Percentiles rank a stretch among this genome's conserved stretches.
Conservation (phyloP, 2,329 filamentous ascomycete species). For the Malbranchea zuffiana region DNA sequence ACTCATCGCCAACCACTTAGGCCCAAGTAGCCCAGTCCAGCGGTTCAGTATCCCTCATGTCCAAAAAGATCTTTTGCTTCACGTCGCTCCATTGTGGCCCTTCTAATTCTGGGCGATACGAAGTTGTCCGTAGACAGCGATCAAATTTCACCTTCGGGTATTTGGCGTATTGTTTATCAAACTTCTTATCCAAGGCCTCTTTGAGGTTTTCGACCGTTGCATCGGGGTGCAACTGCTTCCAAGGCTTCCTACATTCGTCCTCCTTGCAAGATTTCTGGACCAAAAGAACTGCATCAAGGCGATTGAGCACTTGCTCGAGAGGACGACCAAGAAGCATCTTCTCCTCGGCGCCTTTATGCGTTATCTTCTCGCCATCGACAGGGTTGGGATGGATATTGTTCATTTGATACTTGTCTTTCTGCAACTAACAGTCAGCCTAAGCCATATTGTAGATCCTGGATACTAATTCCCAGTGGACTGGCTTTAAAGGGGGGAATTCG, state of each 20-base stretch:
- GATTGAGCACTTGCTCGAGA: conserved; percentile 33
- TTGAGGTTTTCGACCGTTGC: conserved; percentile 42
- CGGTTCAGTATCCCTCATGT: too few relatives aligned
- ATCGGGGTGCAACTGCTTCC: conserved; percentile 46
- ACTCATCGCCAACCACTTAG: too few relatives aligned
- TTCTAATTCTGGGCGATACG: too few relatives aligned
- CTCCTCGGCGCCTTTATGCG: too few relatives aligned
- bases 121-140: too few relatives aligned
- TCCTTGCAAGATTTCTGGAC: conserved; percentile 52
- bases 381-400: conserved; percentile 26
- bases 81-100: too few relatives aligned
- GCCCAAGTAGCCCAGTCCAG: too few relatives aligned
- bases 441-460: too few relatives aligned
- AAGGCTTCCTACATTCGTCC: conserved; percentile 44
- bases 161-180: conserved; percentile 44
- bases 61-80: too few relatives aligned
- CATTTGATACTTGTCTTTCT: conserved; percentile 15
- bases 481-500: too few relatives aligned
- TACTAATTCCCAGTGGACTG: too few relatives aligned
- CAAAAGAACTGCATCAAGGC: conserved; percentile 49
- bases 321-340: conserved; percentile 11
- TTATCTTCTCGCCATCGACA: too few relatives aligned
- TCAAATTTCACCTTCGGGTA: conserved; percentile 45
- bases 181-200: conserved; percentile 41
- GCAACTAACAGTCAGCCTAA: conserved; percentile 11